These are phyloP conservation scores for Agrocybe pediades DNA, from an alignment of 768 basidiomycete species.

Conservation along the genomic window DNA sequence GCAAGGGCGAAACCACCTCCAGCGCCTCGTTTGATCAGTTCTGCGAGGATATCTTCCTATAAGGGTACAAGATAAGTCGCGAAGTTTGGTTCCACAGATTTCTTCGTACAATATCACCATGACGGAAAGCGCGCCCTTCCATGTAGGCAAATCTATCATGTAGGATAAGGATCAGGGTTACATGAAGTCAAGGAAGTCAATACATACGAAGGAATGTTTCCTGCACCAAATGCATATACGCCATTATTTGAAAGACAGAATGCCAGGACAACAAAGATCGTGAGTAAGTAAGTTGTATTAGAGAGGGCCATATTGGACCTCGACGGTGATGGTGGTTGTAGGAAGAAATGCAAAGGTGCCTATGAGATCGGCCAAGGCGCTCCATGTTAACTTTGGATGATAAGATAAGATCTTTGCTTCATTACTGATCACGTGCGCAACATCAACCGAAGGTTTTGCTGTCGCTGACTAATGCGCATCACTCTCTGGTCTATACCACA, in stretches of 20 bases:
- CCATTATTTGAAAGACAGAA: slow-evolving; percentile 59
- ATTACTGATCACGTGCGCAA: too few species aligned
- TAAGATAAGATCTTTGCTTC: too few species aligned
- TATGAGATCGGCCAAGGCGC: too few species aligned
- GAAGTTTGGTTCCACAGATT: neutral
- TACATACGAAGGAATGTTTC: slow-evolving; percentile 78
- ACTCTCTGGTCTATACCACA: slow-evolving; percentile 18
- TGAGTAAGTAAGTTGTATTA: neutral
- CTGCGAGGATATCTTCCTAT: slow-evolving; percentile 71
- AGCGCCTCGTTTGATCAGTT: slow-evolving; percentile 55
- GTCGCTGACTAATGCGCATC: slow-evolving; percentile 18
- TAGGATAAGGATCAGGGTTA: slow-evolving; percentile 12
- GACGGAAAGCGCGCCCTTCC: slow-evolving; percentile 83
- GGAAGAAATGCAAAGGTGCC: neutral
- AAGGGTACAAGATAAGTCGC: slow-evolving; percentile 6
- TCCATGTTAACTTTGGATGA: too few species aligned
- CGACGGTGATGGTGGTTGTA: neutral
- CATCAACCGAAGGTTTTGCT: too few species aligned
- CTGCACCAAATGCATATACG: slow-evolving; percentile 78
- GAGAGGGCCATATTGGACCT: neutral
- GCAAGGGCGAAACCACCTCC: slow-evolving; percentile 62
- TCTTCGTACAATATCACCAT: slow-evolving; percentile 79
- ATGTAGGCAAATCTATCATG: slow-evolving; percentile 72
- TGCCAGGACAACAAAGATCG: slow-evolving; percentile 47
- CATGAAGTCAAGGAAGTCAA: slow-evolving; percentile 7